A percentile compares a stretch with the other conserved stretches of the same genome.
phyloP scores from a whole-genome alignment of 306 rosid genomes.

The Echinosophora koreensis region DNA sequence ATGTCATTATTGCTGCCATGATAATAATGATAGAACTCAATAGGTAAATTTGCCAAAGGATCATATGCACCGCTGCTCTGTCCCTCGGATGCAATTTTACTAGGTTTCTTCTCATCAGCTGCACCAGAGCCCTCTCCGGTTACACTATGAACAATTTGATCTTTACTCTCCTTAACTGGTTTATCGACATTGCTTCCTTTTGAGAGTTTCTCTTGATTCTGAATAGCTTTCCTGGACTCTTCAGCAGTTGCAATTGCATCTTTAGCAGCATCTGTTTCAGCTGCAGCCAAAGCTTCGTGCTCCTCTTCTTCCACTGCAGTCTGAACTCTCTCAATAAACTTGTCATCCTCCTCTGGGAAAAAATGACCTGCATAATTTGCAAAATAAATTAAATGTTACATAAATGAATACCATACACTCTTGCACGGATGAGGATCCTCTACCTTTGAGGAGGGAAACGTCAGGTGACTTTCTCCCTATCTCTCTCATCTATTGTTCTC shows the following conservation, averaged over 20 bases:
- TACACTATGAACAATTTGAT: constrained; percentile 44
- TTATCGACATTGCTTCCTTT: constrained; percentile 50
- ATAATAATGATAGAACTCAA: constrained; percentile 95
- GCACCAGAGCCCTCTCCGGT: constrained; percentile 46
- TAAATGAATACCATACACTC: constrained; percentile 33
- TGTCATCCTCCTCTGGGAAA: constrained; percentile 92
- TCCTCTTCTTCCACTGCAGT: constrained; percentile 96
- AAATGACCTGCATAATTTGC: constrained; percentile 76
- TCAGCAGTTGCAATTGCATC: constrained; percentile 88
- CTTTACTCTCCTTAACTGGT: constrained; percentile 47
- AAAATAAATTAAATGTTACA: not conserved
- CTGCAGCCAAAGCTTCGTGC: constrained; percentile 87
- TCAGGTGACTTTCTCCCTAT: no score
- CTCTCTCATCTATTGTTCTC: no score
- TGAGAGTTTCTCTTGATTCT: constrained; percentile 51
- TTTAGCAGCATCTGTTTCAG: constrained; percentile 82
- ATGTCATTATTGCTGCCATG: constrained; percentile 88
- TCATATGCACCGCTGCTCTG: constrained; percentile 66
- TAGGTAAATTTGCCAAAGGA: constrained; percentile 73
- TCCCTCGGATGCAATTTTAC: constrained; percentile 53
- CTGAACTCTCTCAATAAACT: constrained; percentile 80
- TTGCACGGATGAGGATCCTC: no score
- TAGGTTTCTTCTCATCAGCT: constrained; percentile 55
- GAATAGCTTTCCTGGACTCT: constrained; percentile 71
- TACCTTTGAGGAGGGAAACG: no score